Evolutionary conservation across 2,329 filamentous ascomycete species (phyloP).

Genomic region (Elsinoe batatas): DNA sequence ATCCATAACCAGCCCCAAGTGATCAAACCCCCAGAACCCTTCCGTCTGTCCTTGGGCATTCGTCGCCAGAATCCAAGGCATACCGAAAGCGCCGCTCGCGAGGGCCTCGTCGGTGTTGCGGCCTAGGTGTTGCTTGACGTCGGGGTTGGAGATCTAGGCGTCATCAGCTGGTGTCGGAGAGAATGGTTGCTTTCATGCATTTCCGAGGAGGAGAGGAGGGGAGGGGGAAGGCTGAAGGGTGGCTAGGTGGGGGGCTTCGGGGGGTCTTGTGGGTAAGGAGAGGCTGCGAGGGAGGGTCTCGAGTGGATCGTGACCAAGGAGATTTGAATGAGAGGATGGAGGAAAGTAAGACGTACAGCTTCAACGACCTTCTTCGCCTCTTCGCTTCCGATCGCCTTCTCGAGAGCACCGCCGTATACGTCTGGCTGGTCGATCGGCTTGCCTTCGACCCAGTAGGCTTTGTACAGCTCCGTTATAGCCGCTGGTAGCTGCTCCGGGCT

Average conservation of each 20-base stretch:
- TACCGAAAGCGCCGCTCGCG: conserved; percentile 47
- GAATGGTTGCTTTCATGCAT: too few relatives aligned
- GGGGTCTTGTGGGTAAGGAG: too few relatives aligned
- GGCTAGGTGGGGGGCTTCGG: too few relatives aligned
- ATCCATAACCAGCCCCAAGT: conserved; percentile 45
- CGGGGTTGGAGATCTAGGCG: conserved; percentile 26
- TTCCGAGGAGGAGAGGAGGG: too few relatives aligned
- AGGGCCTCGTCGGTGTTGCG: conserved; percentile 45
- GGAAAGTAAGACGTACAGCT: conserved; percentile 26
- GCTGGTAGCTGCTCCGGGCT: conserved; percentile 33
- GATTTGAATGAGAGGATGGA: not conserved
- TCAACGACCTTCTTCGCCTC: conserved; percentile 34
- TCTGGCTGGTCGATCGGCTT: conserved; percentile 37
- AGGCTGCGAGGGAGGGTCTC: too few relatives aligned
- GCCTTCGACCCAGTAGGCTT: conserved; percentile 43
- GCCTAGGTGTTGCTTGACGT: conserved; percentile 38
- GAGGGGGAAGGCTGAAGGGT: too few relatives aligned
- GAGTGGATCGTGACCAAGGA: too few relatives aligned
- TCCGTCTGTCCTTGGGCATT: conserved; percentile 45
- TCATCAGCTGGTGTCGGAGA: too few relatives aligned
- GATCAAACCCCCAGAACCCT: conserved; percentile 52
- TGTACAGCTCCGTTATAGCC: conserved; percentile 39
- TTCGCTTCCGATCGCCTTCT: conserved; percentile 36
- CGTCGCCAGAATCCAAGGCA: conserved; percentile 51
- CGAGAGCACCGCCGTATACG: conserved; percentile 36